Evolutionary conservation across 208 protist species (phyloP).

Genomic region (Crithidia thermophila): DNA sequence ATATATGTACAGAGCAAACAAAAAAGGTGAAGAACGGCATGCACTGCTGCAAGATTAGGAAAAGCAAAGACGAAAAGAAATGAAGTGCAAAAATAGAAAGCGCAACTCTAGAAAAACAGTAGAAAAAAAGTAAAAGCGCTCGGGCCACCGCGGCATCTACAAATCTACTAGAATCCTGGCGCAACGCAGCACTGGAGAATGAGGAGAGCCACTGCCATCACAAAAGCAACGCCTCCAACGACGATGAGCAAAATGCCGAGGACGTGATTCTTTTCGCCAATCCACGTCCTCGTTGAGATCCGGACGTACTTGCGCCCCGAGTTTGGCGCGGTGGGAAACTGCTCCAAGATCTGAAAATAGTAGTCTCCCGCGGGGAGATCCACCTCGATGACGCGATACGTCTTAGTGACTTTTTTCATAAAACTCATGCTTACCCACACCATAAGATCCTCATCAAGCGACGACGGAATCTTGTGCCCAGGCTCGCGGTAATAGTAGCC

Average conservation of each 20-base stretch:
- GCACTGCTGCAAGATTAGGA: not conserved
- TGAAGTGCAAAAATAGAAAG: slow-evolving; percentile 7
- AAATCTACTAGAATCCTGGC: not conserved
- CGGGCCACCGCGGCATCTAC: not conserved
- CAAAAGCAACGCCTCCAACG: slow-evolving; percentile 74
- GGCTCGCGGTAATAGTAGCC: slow-evolving; percentile 86
- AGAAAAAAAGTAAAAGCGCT: not conserved
- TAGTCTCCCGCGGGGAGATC: slow-evolving; percentile 90
- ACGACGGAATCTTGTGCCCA: slow-evolving; percentile 77
- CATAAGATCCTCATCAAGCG: slow-evolving; percentile 97
- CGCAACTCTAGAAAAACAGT: not conserved
- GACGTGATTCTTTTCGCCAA: slow-evolving; percentile 95
- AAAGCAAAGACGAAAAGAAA: not conserved
- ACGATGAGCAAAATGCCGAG: slow-evolving; percentile 93
- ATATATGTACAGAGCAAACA: no score
- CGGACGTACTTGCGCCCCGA: slow-evolving; percentile 93
- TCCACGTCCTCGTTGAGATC: slow-evolving; percentile 91
- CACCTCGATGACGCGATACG: slow-evolving; percentile 92
- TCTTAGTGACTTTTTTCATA: slow-evolving; percentile 96
- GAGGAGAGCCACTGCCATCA: slow-evolving; percentile 41
- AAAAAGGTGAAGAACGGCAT: not conserved
- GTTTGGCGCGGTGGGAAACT: slow-evolving; percentile 89
- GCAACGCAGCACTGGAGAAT: slow-evolving; percentile 27
- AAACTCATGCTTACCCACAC: slow-evolving; percentile 97
- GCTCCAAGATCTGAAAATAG: slow-evolving; percentile 88